A percentile compares a stretch with the other conserved stretches of the same genome.
Evolutionary conservation across 805 yeast species (phyloP).

Genomic region (Spathaspora arborariae): DNA sequence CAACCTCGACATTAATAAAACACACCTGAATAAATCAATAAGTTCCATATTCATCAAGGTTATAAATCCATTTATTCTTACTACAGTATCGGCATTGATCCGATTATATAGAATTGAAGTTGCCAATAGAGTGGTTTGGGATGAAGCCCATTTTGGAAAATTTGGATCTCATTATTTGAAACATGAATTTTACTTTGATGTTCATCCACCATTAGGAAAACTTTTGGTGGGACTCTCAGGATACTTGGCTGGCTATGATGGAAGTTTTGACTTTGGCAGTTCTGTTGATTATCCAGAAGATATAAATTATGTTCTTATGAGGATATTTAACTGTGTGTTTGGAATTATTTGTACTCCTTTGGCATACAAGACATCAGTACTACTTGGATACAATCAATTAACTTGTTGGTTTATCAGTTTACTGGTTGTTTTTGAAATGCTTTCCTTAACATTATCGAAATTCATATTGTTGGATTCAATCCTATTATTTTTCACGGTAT

Average conservation of each 20-base stretch:
- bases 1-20: conserved; percentile 11
- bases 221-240: conserved; percentile 89
- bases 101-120: conserved; percentile 74
- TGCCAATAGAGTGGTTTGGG: conserved; percentile 86
- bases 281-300: conserved; percentile 74
- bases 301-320: conserved; percentile 79
- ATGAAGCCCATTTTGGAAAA: conserved; percentile 96
- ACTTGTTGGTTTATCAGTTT: conserved; percentile 76
- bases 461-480: conserved; percentile 90
- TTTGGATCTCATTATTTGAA: conserved; percentile 87
- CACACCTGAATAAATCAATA: neutral
- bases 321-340: conserved; percentile 81
- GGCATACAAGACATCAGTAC: conserved; percentile 77
- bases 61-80: conserved; percentile 30
- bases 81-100: conserved; percentile 38
- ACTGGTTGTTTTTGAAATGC: conserved; percentile 77
- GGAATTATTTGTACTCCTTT: conserved; percentile 83
- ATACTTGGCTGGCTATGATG: conserved; percentile 80
- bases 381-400: conserved; percentile 65
- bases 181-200: conserved; percentile 91
- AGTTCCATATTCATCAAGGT: conserved; percentile 10
- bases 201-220: conserved; percentile 96
- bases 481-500: conserved; percentile 79
- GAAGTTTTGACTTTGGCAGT: conserved; percentile 84
- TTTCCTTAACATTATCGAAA: conserved; percentile 81